Conservation (phyloP, 768 basidiomycete species). For the Suillus decipiens region DNA sequence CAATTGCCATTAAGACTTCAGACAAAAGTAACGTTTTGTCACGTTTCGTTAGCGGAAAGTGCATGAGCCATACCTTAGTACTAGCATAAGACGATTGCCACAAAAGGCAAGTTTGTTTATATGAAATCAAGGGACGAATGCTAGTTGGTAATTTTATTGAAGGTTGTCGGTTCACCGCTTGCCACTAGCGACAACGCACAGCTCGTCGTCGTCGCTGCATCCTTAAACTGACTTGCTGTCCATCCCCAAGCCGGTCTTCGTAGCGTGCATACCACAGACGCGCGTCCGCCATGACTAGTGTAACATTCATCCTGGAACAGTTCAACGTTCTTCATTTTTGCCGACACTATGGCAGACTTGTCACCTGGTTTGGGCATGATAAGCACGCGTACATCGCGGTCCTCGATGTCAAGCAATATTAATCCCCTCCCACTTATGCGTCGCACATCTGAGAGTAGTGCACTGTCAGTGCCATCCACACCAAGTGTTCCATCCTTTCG, state of each 20-base stretch:
- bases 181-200: conserved; percentile 4
- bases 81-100: neutral
- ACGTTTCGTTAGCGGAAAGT: no score
- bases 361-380: conserved; percentile 27
- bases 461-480: conserved; percentile 22
- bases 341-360: conserved; percentile 1
- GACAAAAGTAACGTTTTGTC: no score
- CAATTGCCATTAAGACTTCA: no score
- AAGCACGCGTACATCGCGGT: conserved; percentile 33
- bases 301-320: conserved; percentile 19
- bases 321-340: neutral
- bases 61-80: no score
- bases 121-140: conserved; percentile 7
- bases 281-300: conserved; percentile 19
- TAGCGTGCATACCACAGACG: conserved; percentile 24
- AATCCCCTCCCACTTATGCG: conserved; percentile 28
- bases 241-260: conserved; percentile 32
- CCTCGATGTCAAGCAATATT: conserved; percentile 28
- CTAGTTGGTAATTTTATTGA: conserved; percentile 1
- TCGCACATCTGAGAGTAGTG: conserved; percentile 30
- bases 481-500: conserved; percentile 48
- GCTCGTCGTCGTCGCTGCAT: neutral
- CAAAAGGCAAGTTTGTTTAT: conserved; percentile 2
- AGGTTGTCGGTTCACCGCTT: neutral
- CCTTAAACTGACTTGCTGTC: conserved; percentile 4